Conservation (phyloP, 305 asterid genomes). For the Solanum hybrid region DNA sequence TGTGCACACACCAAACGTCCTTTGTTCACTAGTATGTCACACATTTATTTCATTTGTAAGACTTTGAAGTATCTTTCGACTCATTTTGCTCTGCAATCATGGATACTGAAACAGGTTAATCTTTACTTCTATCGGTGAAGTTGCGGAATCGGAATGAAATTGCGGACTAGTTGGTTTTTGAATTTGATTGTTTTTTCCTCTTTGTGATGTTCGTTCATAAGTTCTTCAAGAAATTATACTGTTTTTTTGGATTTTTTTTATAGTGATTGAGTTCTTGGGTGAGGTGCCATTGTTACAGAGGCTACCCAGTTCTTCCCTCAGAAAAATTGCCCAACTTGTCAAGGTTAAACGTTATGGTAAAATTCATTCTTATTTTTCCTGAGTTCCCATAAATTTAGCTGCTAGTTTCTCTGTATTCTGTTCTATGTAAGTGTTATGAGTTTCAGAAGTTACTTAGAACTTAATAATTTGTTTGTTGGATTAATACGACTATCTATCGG, state of each 20-base stretch:
- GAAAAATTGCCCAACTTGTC: slow-evolving; percentile 61
- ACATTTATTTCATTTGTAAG: neutral
- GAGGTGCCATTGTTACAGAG: slow-evolving; percentile 85
- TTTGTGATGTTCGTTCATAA: neutral
- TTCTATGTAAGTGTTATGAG: neutral
- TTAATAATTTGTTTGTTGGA: neutral
- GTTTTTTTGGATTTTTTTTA: neutral
- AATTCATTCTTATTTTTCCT: neutral
- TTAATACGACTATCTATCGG: neutral
- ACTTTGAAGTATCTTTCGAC: neutral
- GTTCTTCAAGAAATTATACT: neutral
- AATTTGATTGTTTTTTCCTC: neutral
- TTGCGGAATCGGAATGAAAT: neutral
- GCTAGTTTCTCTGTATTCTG: neutral
- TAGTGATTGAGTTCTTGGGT: slow-evolving; percentile 89
- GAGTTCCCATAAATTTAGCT: neutral
- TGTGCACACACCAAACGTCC: neutral
- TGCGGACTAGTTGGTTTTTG: neutral
- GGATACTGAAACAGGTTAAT: slow-evolving; percentile 23
- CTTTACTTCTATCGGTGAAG: neutral
- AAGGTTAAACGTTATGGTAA: slow-evolving; percentile 53
- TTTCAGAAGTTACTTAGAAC: neutral
- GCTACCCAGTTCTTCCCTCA: slow-evolving; percentile 70
- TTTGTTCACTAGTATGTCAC: neutral
- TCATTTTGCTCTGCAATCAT: neutral